These are phyloP conservation scores for Daldinia sp. DNA, from an alignment of 2,329 filamentous ascomycete species.

Conservation along the genomic window DNA sequence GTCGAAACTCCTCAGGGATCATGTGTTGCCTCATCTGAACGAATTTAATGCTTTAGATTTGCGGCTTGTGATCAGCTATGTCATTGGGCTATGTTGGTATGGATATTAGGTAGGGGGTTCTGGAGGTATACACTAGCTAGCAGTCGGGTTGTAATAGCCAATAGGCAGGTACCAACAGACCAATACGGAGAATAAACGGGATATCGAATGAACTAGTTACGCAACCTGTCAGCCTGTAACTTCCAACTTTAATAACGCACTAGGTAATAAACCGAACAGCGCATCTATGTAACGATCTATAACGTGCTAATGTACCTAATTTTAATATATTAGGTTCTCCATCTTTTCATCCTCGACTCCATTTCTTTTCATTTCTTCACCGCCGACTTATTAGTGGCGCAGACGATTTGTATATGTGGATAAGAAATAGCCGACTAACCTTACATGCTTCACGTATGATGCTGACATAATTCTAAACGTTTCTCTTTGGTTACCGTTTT, in stretches of 20 bases:
- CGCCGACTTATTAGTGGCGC: constrained; percentile 4
- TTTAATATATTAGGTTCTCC: constrained; percentile 4
- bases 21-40: neutral
- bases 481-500: neutral
- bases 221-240: too few relatives aligned
- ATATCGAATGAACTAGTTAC: neutral
- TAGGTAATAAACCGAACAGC: constrained; percentile 2
- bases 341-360: constrained; percentile 6
- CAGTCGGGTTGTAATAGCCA: too few relatives aligned
- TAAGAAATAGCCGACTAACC: constrained; percentile 9
- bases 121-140: too few relatives aligned
- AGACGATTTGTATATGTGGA: constrained; percentile 13
- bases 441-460: neutral
- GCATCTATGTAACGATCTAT: neutral
- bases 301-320: constrained; percentile 6
- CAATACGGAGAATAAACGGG: neutral
- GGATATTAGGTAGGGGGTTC: too few relatives aligned
- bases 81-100: neutral
- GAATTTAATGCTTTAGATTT: neutral
- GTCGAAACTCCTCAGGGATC: neutral
- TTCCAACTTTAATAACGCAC: neutral
- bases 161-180: too few relatives aligned
- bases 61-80: neutral
- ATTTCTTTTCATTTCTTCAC: constrained; percentile 12
- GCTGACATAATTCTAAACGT: constrained; percentile 18